Evolutionary conservation across 1,284 basidiomycete species (phyloP).

Genomic region (Cutaneotrichosporon dermatis): DNA sequence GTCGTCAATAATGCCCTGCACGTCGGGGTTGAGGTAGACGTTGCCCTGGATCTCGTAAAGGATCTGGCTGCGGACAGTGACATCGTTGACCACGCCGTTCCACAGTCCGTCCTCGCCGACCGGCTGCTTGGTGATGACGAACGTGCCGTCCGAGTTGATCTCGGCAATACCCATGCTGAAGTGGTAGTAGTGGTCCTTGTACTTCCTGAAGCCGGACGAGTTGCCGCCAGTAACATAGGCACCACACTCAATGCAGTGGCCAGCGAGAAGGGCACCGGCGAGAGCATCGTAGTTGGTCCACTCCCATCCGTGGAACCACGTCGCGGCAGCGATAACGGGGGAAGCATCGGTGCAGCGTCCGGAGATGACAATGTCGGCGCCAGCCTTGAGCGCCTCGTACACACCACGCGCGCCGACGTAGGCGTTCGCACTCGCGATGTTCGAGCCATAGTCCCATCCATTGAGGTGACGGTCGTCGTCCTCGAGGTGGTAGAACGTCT

Average conservation of each 20-base stretch:
- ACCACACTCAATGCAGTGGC: slow-evolving; percentile 23
- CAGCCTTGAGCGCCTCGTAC: slow-evolving; percentile 15
- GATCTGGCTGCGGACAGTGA: slow-evolving; percentile 15
- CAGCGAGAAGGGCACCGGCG: slow-evolving; percentile 25
- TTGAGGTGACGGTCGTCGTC: slow-evolving; percentile 3
- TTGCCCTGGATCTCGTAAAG: slow-evolving; percentile 26
- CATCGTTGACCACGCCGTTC: slow-evolving; percentile 17
- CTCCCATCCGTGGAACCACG: slow-evolving; percentile 27
- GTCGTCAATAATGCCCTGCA: slow-evolving; percentile 22
- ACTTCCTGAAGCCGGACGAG: slow-evolving; percentile 23
- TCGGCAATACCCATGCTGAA: slow-evolving; percentile 30
- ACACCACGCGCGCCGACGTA: slow-evolving; percentile 19
- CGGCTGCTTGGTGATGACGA: slow-evolving; percentile 23
- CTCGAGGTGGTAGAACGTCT: slow-evolving; percentile 20
- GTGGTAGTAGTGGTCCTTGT: slow-evolving; percentile 20
- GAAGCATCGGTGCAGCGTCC: slow-evolving; percentile 30
- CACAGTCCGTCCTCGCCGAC: neutral
- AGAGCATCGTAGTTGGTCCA: slow-evolving; percentile 22
- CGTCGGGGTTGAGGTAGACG: slow-evolving; percentile 33
- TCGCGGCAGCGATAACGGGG: slow-evolving; percentile 22
- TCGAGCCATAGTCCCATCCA: slow-evolving; percentile 7
- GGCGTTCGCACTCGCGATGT: slow-evolving; percentile 14
- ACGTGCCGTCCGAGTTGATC: slow-evolving; percentile 23
- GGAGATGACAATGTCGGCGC: slow-evolving; percentile 31
- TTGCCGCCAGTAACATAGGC: slow-evolving; percentile 33